Evolutionary conservation across 768 basidiomycete genomes (phyloP).

Genomic region (Tylopilus felleus): DNA sequence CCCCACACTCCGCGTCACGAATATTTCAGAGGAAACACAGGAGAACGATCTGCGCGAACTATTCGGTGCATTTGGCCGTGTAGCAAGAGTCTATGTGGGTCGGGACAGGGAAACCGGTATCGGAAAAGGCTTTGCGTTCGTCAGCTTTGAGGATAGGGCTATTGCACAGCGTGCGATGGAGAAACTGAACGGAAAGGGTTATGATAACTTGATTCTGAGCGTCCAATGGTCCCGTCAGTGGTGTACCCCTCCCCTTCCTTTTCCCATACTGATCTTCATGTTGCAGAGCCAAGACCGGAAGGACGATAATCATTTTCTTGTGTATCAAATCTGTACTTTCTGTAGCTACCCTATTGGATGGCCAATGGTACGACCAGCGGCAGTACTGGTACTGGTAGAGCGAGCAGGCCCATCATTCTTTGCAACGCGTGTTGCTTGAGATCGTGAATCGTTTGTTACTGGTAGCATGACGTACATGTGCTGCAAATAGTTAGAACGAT

Average conservation of each 20-base stretch:
- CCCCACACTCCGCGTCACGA: conserved; percentile 95
- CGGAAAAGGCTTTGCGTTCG: conserved; percentile 96
- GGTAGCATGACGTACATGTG: background rate
- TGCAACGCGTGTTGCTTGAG: too few relatives aligned
- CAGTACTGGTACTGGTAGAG: too few relatives aligned
- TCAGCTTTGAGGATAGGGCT: conserved; percentile 84
- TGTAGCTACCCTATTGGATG: background rate
- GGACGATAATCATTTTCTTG: conserved; percentile 25
- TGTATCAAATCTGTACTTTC: conserved; percentile 5
- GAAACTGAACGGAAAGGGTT: conserved; percentile 88
- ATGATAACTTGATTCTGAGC: conserved; percentile 83
- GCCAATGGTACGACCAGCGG: background rate
- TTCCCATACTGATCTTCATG: background rate
- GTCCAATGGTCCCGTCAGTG: conserved; percentile 64
- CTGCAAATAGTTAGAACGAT: too few relatives aligned
- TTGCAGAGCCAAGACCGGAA: conserved; percentile 44
- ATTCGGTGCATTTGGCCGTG: conserved; percentile 81
- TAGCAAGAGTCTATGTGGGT: conserved; percentile 90
- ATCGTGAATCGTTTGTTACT: background rate
- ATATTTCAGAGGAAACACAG: conserved; percentile 92
- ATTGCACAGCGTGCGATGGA: conserved; percentile 86
- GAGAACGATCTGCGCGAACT: conserved; percentile 93
- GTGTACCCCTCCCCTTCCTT: background rate
- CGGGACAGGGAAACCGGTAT: conserved; percentile 91
- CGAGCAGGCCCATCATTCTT: too few relatives aligned